Conservation (phyloP, 352 stramenopile species). For the Phytopythium oedochilum region DNA sequence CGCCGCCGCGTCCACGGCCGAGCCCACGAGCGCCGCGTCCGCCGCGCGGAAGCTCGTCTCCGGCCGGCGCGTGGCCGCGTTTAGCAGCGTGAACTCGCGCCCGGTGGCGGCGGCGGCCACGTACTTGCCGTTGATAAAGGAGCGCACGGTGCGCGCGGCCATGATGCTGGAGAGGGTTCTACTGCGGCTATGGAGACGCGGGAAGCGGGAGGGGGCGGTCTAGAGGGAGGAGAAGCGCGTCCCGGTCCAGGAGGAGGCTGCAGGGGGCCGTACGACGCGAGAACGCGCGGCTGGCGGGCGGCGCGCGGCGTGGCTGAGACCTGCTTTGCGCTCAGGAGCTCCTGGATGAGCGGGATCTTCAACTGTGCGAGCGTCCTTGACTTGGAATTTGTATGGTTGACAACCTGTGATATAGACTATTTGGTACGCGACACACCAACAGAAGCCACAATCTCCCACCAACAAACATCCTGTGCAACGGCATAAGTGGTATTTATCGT, state of each 20-base stretch:
- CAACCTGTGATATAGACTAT: conserved; percentile 1
- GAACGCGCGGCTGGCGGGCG: not conserved
- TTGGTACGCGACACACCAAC: not conserved
- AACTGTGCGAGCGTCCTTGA: not conserved
- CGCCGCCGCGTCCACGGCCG: conserved; percentile 36
- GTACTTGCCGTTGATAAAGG: conserved; percentile 73
- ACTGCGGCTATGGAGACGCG: not conserved
- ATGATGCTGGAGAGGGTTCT: too few species aligned
- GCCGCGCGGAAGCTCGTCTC: conserved; percentile 53
- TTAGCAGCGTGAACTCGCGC: conserved; percentile 47
- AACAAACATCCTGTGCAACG: not conserved
- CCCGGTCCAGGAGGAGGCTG: too few species aligned
- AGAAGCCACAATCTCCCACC: not conserved
- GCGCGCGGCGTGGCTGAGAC: not conserved
- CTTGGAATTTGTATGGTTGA: not conserved
- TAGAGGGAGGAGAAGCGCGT: not conserved
- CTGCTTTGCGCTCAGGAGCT: not conserved
- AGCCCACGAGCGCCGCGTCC: conserved; percentile 39
- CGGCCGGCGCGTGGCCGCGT: conserved; percentile 37
- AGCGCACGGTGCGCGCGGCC: conserved; percentile 45
- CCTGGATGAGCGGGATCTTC: not conserved
- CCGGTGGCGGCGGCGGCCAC: conserved; percentile 15
- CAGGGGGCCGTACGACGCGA: too few species aligned
- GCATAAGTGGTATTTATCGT: conserved; percentile 5
- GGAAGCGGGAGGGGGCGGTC: not conserved